phyloP scores from a whole-genome alignment of 163 green algal genomes.

The Chloroidium sp. region DNA sequence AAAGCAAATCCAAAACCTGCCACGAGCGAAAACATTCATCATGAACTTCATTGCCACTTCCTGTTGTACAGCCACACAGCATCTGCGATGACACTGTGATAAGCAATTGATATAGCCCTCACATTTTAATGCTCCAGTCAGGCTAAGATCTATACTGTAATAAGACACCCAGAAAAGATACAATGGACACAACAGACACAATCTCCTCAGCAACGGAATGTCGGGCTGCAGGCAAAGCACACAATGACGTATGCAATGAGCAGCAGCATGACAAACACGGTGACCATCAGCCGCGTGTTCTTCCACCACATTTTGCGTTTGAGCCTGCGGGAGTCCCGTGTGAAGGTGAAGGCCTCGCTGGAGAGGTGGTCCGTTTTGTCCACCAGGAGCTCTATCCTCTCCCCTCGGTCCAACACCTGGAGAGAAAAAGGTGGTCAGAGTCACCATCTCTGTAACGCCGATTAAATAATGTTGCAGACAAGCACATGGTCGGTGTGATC shows the following conservation, averaged over 20 bases:
- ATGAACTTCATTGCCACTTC: too few relatives aligned
- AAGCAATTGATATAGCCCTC: too few relatives aligned
- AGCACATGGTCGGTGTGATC: neutral
- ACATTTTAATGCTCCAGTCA: too few relatives aligned
- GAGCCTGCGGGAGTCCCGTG: slow-evolving; percentile 50
- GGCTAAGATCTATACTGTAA: too few relatives aligned
- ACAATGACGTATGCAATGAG: slow-evolving; percentile 53
- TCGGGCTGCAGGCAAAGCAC: slow-evolving; percentile 38
- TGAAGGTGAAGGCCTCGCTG: slow-evolving; percentile 68
- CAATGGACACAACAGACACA: too few relatives aligned
- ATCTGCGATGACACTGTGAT: too few relatives aligned
- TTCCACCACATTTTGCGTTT: slow-evolving; percentile 67
- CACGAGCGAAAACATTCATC: too few relatives aligned
- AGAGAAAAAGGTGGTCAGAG: too few relatives aligned
- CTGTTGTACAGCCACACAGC: too few relatives aligned
- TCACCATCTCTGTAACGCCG: neutral
- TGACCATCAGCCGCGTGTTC: slow-evolving; percentile 42
- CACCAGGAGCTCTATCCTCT: slow-evolving; percentile 87
- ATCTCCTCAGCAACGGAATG: too few relatives aligned
- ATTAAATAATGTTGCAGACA: neutral
- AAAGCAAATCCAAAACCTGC: too few relatives aligned
- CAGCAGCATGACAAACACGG: slow-evolving; percentile 30
- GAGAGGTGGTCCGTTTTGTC: slow-evolving; percentile 81
- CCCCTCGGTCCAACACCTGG: slow-evolving; percentile 64
- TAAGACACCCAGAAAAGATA: too few relatives aligned